These are phyloP conservation scores for Pichia sp. DNA, from an alignment of 1,139 yeast species.

Conservation along the genomic window DNA sequence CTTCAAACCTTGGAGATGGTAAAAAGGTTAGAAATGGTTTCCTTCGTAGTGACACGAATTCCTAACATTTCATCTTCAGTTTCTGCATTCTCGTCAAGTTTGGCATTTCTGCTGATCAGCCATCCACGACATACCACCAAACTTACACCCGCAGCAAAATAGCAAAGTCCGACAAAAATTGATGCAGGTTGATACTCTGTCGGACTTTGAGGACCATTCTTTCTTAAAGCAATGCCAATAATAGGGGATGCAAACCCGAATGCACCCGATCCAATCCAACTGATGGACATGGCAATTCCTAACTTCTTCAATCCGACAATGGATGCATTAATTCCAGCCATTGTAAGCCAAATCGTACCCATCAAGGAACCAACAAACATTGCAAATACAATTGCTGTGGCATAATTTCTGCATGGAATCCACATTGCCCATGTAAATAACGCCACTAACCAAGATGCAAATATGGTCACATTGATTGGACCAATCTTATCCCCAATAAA, in stretches of 20 bases:
- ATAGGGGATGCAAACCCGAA: conserved; percentile 47
- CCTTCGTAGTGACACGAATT: conserved; percentile 3
- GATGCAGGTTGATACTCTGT: conserved; percentile 42
- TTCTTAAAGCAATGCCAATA: conserved; percentile 42
- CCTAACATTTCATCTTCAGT: conserved; percentile 18
- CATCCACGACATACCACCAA: conserved; percentile 42
- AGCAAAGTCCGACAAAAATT: conserved; percentile 46
- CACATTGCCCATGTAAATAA: conserved; percentile 46
- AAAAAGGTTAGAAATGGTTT: conserved; percentile 4
- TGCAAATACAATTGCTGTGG: conserved; percentile 42
- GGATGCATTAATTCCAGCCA: conserved; percentile 31
- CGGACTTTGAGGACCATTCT: conserved; percentile 29
- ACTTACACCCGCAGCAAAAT: conserved; percentile 35
- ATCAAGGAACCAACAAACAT: conserved; percentile 41
- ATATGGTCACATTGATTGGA: conserved; percentile 32
- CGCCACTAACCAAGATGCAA: conserved; percentile 28
- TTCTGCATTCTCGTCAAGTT: conserved; percentile 18
- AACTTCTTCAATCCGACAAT: conserved; percentile 43
- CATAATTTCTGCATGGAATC: conserved; percentile 51
- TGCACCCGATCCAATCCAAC: conserved; percentile 40
- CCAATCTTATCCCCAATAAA: conserved; percentile 35
- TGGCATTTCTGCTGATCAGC: conserved; percentile 39
- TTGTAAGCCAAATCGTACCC: conserved; percentile 41
- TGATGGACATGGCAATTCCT: conserved; percentile 40
- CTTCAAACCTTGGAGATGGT: conserved; percentile 1